Evolutionary conservation across 1,284 basidiomycete species (phyloP).

Genomic region (Calocybe gambosa): DNA sequence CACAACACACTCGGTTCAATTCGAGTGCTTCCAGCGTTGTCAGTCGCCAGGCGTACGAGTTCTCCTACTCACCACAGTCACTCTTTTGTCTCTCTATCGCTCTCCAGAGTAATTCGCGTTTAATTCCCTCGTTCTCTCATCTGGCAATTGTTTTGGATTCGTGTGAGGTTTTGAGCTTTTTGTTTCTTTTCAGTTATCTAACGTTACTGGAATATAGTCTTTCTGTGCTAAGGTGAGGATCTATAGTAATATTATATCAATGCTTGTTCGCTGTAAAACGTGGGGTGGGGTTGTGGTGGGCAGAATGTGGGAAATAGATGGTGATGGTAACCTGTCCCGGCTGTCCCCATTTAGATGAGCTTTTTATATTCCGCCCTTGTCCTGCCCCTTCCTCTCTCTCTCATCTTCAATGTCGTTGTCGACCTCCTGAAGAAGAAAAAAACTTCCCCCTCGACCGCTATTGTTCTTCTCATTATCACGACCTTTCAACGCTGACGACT

Average conservation of each 20-base stretch:
- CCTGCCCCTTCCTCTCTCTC: constrained; percentile 22
- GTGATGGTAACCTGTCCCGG: constrained; percentile 21
- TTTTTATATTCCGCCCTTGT: constrained; percentile 26
- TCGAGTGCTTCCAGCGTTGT: constrained; percentile 36
- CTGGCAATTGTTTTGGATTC: constrained; percentile 16
- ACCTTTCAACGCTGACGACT: constrained; percentile 50
- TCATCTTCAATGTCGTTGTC: constrained; percentile 33
- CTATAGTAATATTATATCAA: constrained; percentile 21
- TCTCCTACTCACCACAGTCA: constrained; percentile 41
- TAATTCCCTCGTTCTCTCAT: constrained; percentile 16
- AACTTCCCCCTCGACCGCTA: constrained; percentile 6
- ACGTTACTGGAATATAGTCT: not conserved
- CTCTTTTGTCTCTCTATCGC: constrained; percentile 38
- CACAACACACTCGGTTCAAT: constrained; percentile 43
- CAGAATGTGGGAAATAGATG: constrained; percentile 13
- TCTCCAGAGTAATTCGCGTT: constrained; percentile 25
- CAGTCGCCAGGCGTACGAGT: constrained; percentile 21
- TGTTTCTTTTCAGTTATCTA: no score
- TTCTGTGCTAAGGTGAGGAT: constrained; percentile 8
- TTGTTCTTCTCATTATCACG: constrained; percentile 31
- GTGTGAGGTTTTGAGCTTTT: constrained; percentile 10
- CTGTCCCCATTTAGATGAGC: constrained; percentile 18
- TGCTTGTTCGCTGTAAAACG: constrained; percentile 44
- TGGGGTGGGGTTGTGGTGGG: constrained; percentile 37
- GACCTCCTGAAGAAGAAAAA: constrained; percentile 19